Evolutionary conservation across 164 flowering plant genomes (phyloP).

Genomic region (Annona squamosa): DNA sequence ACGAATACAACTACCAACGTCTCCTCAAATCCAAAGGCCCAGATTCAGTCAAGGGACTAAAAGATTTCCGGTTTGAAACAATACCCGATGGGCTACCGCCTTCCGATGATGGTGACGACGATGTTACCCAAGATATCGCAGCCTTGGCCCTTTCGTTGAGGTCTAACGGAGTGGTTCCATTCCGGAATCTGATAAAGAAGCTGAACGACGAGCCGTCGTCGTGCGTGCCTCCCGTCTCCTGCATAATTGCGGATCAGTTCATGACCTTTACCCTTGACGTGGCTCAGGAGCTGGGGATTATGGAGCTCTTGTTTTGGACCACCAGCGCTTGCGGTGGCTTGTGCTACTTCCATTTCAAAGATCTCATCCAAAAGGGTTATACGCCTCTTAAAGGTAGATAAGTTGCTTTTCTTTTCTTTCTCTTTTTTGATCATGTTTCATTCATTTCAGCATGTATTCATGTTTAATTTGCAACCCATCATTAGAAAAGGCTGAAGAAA

Average conservation of each 20-base stretch:
- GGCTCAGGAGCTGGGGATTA: slow-evolving; percentile 33
- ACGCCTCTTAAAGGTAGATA: slow-evolving; percentile 43
- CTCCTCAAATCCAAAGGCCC: slow-evolving; percentile 39
- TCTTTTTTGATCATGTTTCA: no score
- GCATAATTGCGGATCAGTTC: slow-evolving; percentile 35
- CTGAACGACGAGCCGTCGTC: slow-evolving; percentile 13
- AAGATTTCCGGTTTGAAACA: slow-evolving; percentile 39
- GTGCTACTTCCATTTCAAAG: slow-evolving; percentile 23
- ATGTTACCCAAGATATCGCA: slow-evolving; percentile 44
- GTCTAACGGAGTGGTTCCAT: slow-evolving; percentile 22
- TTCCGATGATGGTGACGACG: slow-evolving; percentile 33
- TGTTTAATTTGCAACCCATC: no score
- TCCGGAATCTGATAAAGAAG: slow-evolving; percentile 6
- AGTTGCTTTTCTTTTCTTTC: background rate
- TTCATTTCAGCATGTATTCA: no score
- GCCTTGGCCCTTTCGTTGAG: slow-evolving; percentile 28
- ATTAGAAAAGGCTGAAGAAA: no score
- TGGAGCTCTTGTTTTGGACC: slow-evolving; percentile 33
- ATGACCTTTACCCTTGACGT: slow-evolving; percentile 45
- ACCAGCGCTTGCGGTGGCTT: slow-evolving; percentile 40
- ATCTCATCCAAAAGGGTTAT: slow-evolving; percentile 27
- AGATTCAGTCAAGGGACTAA: slow-evolving; percentile 25
- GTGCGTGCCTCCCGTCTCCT: slow-evolving; percentile 30
- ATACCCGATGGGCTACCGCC: slow-evolving; percentile 64
- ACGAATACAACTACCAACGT: slow-evolving; percentile 49